A percentile compares a stretch with the other conserved stretches of the same genome.
Conservation (phyloP, 352 stramenopile genomes). For the Phytophthora meadii region DNA sequence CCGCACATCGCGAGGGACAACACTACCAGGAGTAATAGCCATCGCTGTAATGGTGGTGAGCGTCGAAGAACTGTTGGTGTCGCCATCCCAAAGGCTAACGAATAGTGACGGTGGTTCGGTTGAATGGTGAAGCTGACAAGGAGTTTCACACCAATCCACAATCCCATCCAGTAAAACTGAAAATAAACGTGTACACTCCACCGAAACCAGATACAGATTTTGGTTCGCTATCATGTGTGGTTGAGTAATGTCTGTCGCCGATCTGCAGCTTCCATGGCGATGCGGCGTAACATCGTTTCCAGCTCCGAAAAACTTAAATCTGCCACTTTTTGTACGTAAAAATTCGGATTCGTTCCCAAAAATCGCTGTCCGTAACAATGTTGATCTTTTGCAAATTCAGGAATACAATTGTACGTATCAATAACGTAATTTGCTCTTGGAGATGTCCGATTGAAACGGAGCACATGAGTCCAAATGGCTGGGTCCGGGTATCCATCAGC, state of each 20-base stretch:
- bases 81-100: slow-evolving; percentile 5
- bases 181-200: too few relatives aligned
- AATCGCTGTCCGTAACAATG: slow-evolving; percentile 35
- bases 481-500: slow-evolving; percentile 44
- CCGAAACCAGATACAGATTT: too few relatives aligned
- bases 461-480: slow-evolving; percentile 65
- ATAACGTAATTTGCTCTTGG: slow-evolving; percentile 46
- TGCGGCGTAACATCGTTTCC: slow-evolving; percentile 10
- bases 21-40: slow-evolving; percentile 15
- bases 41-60: slow-evolving; percentile 12
- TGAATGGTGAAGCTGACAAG: not conserved
- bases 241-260: slow-evolving; percentile 11
- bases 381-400: slow-evolving; percentile 46
- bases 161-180: not conserved
- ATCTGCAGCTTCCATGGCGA: slow-evolving; percentile 23
- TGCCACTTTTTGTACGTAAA: slow-evolving; percentile 15
- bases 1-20: slow-evolving; percentile 19
- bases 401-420: slow-evolving; percentile 52
- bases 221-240: not conserved
- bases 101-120: not conserved
- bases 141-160: not conserved
- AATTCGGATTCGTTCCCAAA: slow-evolving; percentile 14
- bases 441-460: slow-evolving; percentile 59
- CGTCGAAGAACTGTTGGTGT: not conserved
- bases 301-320: slow-evolving; percentile 22